Evolutionary conservation across 164 flowering plant species (phyloP), one percentile per base, ranked within the genome.

Genomic region (Annona cherimola): DNA sequence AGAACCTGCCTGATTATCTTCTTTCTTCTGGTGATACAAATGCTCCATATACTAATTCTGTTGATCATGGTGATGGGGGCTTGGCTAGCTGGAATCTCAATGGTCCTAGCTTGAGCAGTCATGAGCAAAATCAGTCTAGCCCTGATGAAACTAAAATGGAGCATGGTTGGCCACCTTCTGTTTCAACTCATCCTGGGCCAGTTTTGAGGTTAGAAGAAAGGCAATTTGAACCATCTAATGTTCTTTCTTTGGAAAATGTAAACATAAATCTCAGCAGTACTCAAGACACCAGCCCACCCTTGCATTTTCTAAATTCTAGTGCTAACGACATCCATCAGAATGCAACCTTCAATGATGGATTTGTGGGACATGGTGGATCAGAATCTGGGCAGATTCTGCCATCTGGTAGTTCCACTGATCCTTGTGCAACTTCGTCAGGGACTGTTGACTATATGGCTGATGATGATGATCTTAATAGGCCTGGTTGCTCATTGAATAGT

Each of bases 41-140:
- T 77, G 20, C 68, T 68, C 70, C 83, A 46, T 73, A 71, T 73
- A 60, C 68, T 6, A 80, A 76, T 81, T 65, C 80, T 39, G 68
- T 66, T 66, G 45, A 73, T 76, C 82, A 78, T 67, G 80, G 78
- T 64, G 76, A 70, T 69, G 82, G 75, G 69, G 78, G 77, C 78
- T 85, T 80, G 54, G 71, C 78, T 54, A 73, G 82, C 57, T 82
- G 86, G 92, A 79, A 76, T 80, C 66, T 74, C 4, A 87, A 88
- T 71, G 93, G 86, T 71, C 67, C 93, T 71, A 86, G 90, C 75
- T 83, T 87, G 69, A 76, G 88, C 65, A 68, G 45, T 46, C 77
- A 64, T 42, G 43, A 44, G 1, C 82, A 68, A 50, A 82, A 74
- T 68, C 84, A 75, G 70, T 75, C 78, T 5, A 67, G 55, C 62